Evolutionary conservation across 2,329 filamentous ascomycete genomes (phyloP).

Genomic region (Xylaria sp.): DNA sequence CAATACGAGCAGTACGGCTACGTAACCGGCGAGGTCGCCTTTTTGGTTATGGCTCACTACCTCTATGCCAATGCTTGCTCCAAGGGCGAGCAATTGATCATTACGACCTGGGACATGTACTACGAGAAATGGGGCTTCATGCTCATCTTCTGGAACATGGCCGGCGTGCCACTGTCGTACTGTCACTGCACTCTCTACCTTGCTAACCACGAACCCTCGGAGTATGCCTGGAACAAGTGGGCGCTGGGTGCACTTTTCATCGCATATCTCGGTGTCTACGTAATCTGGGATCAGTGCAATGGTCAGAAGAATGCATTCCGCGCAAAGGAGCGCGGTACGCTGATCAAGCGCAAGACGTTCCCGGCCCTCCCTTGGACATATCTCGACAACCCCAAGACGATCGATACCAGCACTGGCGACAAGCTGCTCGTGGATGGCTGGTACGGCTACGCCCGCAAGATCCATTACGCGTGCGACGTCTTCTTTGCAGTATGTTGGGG

Average conservation of each 20-base stretch:
- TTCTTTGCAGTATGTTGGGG: conserved; percentile 64
- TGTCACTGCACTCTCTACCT: conserved; percentile 94
- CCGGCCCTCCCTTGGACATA: conserved; percentile 91
- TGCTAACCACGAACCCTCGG: conserved; percentile 81
- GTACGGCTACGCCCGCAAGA: conserved; percentile 79
- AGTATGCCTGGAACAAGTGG: conserved; percentile 80
- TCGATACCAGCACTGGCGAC: conserved; percentile 77
- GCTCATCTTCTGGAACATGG: conserved; percentile 97
- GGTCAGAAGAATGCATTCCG: conserved; percentile 95
- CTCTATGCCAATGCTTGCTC: conserved; percentile 92
- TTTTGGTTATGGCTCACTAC: conserved; percentile 89
- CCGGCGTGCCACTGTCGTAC: conserved; percentile 89
- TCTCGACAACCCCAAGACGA: conserved; percentile 81
- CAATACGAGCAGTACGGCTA: conserved; percentile 89
- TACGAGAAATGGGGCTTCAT: conserved; percentile 98
- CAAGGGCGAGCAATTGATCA: conserved; percentile 91
- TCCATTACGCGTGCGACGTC: conserved; percentile 62
- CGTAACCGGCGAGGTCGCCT: conserved; percentile 84
- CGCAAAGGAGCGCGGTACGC: conserved; percentile 77
- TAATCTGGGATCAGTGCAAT: conserved; percentile 92
- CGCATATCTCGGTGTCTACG: conserved; percentile 85
- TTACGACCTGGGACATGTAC: conserved; percentile 95
- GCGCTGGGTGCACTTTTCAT: conserved; percentile 73
- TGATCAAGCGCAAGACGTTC: conserved; percentile 80
- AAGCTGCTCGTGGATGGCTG: conserved; percentile 86